These are phyloP conservation scores for Cornus florida DNA, from an alignment of 148 eudicot genomes.

Conservation along the genomic window DNA sequence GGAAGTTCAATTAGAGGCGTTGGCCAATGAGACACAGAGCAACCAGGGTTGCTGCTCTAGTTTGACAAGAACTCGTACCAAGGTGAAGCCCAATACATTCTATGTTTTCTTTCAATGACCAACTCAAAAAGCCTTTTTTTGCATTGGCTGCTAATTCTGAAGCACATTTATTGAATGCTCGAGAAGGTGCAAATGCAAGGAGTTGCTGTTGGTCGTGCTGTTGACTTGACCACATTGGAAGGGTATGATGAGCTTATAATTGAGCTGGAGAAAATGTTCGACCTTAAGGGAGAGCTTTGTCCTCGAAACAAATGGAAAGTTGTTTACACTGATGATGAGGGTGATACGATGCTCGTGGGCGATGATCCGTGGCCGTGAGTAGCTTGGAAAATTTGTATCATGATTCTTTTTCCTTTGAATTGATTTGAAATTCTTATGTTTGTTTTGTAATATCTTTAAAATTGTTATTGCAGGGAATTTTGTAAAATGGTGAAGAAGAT, in stretches of 20 bases:
- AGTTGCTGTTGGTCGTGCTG: conserved; percentile 89
- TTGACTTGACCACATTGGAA: conserved; percentile 59
- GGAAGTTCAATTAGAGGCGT: conserved; percentile 26
- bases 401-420: neutral
- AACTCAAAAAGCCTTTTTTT: neutral
- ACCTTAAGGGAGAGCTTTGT: conserved; percentile 72
- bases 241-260: conserved; percentile 61
- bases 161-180: neutral
- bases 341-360: conserved; percentile 94
- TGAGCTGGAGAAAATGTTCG: conserved; percentile 82
- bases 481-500: conserved; percentile 77
- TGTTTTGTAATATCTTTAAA: neutral
- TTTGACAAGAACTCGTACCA: conserved; percentile 72
- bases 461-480: conserved; percentile 60
- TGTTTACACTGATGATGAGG: conserved; percentile 86
- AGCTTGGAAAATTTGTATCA: neutral
- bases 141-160: neutral
- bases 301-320: conserved; percentile 65
- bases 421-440: neutral
- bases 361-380: conserved; percentile 97
- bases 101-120: neutral
- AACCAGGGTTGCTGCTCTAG: conserved; percentile 34
- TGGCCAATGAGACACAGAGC: conserved; percentile 27
- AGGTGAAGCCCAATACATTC: conserved; percentile 35
- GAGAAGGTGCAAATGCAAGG: conserved; percentile 95